Base-by-base conservation (phyloP, 164 flowering plant species). In the Vitis labrusca region DNA sequence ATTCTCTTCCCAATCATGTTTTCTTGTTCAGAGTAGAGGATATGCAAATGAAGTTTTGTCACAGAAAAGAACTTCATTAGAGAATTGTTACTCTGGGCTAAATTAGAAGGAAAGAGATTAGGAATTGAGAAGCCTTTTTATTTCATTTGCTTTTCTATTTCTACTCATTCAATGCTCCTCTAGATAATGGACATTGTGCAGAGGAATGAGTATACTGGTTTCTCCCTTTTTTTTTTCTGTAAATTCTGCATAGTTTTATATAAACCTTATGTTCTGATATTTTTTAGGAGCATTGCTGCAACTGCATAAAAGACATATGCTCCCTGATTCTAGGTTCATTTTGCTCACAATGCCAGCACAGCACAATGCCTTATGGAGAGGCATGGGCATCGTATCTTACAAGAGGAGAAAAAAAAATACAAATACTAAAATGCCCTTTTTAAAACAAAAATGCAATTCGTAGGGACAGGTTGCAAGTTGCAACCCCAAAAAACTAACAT, bases 1-100 rank as follows among this genome's bases (percentile, higher is more conserved):
- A 15, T 16, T 4, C 61, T 51, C 66, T 59, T 51, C 29, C 65
- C 69, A 68, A 29, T 53, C 68, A 29, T 53, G 49, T 12, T 52
- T 29, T 13, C 61, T 23, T 15, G 15, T 59, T 27, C 9, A 13
- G 37, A 29, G 12, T 37, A 59, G 44, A 59, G 30, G 30, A 59
- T 30, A 13, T 27, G 32, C 61, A 27, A 59, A 59, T 59, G 61
- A 27, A 59, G 32, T 7, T 10, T 58, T 23, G 13, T 27, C 29
- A 27, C 10, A 10, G 11, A n/a, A n/a, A n/a, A n/a, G n/a, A 11
- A 17, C 13, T 29, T 53, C 56, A 53, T 53, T 3, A n/a, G 30
- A 59, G 9, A 15, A 10, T 11, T 0, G 10, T 23, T 5, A 29
- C 61, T 11, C 37, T 10, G 14, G 30, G 61, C 13, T 58, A 58